These are phyloP conservation scores for Tolypocladium album DNA, from an alignment of 2,329 filamentous ascomycete genomes.

Conservation along the genomic window DNA sequence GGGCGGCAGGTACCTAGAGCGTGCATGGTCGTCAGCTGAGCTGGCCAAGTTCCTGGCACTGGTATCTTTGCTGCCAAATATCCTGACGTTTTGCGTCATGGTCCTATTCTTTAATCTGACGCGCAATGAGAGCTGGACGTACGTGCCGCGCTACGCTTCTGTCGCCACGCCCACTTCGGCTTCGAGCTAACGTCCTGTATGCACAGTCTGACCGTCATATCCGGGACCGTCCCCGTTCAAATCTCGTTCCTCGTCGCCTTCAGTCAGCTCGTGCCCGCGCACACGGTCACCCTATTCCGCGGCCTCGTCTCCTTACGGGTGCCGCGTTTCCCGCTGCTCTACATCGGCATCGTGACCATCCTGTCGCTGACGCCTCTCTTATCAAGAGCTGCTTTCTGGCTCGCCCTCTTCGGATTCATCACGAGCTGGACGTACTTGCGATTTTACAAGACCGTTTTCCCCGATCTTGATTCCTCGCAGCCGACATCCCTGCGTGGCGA, in stretches of 20 bases:
- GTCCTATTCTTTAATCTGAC: constrained; percentile 63
- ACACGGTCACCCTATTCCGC: constrained; percentile 89
- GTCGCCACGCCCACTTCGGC: neutral
- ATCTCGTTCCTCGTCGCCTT: constrained; percentile 93
- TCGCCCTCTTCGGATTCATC: constrained; percentile 72
- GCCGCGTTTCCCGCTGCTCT: constrained; percentile 56
- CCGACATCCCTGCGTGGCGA: constrained; percentile 65
- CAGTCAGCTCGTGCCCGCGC: constrained; percentile 93
- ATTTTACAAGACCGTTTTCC: constrained; percentile 76
- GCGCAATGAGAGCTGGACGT: constrained; percentile 58
- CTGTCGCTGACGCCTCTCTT: constrained; percentile 46
- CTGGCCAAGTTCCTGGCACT: constrained; percentile 83
- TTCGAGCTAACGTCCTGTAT: neutral
- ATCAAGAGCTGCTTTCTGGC: constrained; percentile 64
- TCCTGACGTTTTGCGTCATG: constrained; percentile 62
- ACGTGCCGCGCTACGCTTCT: constrained; percentile 21
- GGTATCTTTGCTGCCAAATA: constrained; percentile 69
- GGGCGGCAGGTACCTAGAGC: constrained; percentile 87
- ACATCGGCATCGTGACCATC: constrained; percentile 64
- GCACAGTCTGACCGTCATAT: constrained; percentile 64
- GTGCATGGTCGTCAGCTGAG: constrained; percentile 87
- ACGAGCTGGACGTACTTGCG: constrained; percentile 92
- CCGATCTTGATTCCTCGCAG: constrained; percentile 55
- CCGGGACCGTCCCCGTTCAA: constrained; percentile 80
- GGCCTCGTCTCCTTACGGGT: constrained; percentile 84